Evolutionary conservation across 1,139 yeast species (phyloP), one percentile per base, ranked within the genome.

Genomic region (Taphrina pruni): DNA sequence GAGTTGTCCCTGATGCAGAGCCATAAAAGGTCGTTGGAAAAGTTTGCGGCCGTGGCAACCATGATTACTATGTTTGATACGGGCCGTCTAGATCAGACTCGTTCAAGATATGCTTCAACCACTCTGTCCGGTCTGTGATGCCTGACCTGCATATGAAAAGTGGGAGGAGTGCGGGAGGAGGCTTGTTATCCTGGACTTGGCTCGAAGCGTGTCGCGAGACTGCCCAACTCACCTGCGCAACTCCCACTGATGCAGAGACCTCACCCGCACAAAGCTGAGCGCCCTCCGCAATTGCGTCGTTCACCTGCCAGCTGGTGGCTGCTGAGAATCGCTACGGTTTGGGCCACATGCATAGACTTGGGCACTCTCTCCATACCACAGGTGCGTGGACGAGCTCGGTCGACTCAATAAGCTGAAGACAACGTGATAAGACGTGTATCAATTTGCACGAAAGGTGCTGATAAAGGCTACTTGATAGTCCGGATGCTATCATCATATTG

Each of bases 11-110:
- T 57, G 20, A 68, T 57, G 67, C 58, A 45, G 60, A 55, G 56
- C 70, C 70, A 68, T 35, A 68, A 14, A 39, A 55, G 64, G 41
- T 68, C 70, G 61, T 64, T 64, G 11, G 67, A 64, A 17, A 55
- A 56, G 61, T 64, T 64, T 48, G 61, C 41, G 38, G 52, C 26
- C 39, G 61, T 36, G 62, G 52, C 26, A 45, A 56, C 60, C 60
- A 56, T 56, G 60, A 56, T 56, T 20, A 35, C 8, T 35, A 35
- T n/a, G 26, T n/a, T 17, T 50, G 32, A 7, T 50, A 21, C n/a
- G 8, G 54, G 20, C 54, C 20, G 3, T 8, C 6, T 21, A 50
- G 36, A 11, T 6, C 36, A 8, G 36, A 21, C 9, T 11, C n/a
- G 36, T 17, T 8, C 54, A 21, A 50, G 54, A 50, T 21, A 50